Conservation (phyloP, 2,329 filamentous ascomycete species). For the Talaromyces funiculosus region DNA sequence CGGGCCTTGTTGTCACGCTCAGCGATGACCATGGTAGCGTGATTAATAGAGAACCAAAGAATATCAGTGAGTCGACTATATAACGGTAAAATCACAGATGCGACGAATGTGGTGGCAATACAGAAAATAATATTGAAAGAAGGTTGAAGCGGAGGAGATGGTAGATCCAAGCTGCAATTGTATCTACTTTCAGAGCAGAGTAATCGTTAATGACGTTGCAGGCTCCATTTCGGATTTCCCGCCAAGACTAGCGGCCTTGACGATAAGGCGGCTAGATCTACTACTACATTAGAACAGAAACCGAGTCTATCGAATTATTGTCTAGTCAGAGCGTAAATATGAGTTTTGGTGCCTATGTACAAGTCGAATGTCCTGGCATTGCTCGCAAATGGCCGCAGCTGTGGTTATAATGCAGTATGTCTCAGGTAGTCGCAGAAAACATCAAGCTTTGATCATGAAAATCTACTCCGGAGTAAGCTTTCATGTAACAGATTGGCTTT, state of each 20-base stretch:
- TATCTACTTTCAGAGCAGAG: neutral
- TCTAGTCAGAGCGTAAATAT: neutral
- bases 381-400: neutral
- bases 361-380: neutral
- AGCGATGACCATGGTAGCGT: conserved; percentile 5
- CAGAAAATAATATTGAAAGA: neutral
- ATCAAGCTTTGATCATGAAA: conserved; percentile 31
- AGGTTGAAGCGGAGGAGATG: neutral
- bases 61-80: neutral
- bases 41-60: neutral
- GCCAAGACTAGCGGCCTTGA: neutral
- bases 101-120: neutral
- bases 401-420: neutral
- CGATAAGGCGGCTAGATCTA: neutral
- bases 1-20: neutral
- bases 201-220: conserved; percentile 4
- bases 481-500: neutral
- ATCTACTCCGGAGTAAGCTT: conserved; percentile 25
- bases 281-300: too few species aligned
- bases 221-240: neutral
- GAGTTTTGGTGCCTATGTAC: neutral
- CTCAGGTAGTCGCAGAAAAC: neutral
- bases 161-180: neutral
- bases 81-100: neutral
- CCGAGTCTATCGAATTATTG: neutral